These are phyloP conservation scores for Candida silvatica DNA, from an alignment of 805 yeast genomes.

Conservation along the genomic window DNA sequence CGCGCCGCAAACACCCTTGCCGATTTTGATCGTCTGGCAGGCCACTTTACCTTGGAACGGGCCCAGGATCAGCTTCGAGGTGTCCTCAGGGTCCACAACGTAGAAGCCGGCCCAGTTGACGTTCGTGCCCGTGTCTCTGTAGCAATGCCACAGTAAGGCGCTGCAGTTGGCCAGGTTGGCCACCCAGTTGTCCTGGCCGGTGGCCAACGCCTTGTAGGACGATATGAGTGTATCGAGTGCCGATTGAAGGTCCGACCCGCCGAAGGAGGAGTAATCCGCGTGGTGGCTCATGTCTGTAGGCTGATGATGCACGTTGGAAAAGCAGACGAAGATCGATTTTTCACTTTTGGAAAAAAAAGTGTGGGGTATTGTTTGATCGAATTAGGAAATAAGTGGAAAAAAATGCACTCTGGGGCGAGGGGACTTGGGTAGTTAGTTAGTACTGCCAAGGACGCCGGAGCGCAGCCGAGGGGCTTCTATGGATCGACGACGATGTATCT, in stretches of 20 bases:
- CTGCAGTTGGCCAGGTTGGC: conserved; percentile 82
- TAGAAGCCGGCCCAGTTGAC: conserved; percentile 97
- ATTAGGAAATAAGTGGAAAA: too few relatives aligned
- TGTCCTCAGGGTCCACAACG: conserved; percentile 33
- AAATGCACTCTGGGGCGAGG: too few relatives aligned
- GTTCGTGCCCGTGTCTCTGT: conserved; percentile 38
- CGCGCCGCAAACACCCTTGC: conserved; percentile 87
- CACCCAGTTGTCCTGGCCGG: conserved; percentile 73
- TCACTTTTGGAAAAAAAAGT: not conserved
- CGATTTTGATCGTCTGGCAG: conserved; percentile 72
- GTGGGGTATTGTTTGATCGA: too few relatives aligned
- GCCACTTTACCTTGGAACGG: conserved; percentile 98
- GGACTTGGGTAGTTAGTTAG: not conserved
- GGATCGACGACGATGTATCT: not conserved
- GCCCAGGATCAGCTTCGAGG: conserved; percentile 56
- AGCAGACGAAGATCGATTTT: too few relatives aligned
- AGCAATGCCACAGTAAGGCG: conserved; percentile 83
- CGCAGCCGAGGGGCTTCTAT: conserved; percentile 2
- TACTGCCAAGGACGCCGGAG: conserved; percentile 2
- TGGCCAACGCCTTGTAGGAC: conserved; percentile 57
- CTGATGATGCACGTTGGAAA: conserved; percentile 2
- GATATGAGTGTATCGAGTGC: conserved; percentile 47
- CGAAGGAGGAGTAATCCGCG: conserved; percentile 65
- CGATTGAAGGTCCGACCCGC: conserved; percentile 38
- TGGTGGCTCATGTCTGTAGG: conserved; percentile 46